Base-by-base conservation (phyloP, 495 filamentous ascomycete species). In the Lineolata rhizophorae region DNA sequence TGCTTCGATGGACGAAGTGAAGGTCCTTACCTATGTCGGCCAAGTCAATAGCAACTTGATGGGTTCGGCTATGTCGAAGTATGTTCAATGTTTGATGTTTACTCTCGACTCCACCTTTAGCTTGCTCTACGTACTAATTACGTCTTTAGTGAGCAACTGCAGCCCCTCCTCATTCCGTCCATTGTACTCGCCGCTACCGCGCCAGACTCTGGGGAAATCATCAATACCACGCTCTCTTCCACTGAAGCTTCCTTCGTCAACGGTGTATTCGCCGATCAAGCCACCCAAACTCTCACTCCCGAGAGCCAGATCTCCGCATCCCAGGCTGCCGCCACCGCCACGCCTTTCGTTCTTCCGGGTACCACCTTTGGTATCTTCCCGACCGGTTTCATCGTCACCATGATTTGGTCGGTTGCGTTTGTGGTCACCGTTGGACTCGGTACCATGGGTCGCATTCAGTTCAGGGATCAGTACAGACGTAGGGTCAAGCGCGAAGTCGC, bases 171-270 rank as follows among this genome's bases (percentile, higher is more conserved):
- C 36, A 64, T 70, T 36, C 76, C 76, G 2, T 45, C 50, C 18
- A 64, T 82, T 35, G 62, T 60, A 2, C 57, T 82, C 28, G 57
- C 60, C 3, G 72, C 57, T 5, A 52, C 32, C 15, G 58, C 56
- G 33, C 37, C 51, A 15, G 43, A 16, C 13, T 33, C 46, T 10
- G 61, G 61, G 12, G 40, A 52, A 31, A 33, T 39, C 2, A 47
- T 78, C 34, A 62, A 44, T 39, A 72, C 74, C 24, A 62, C 62
- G 19, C 63, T 81, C 15, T 67, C 70, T 5, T 59, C 61, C 11
- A 62, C 67, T 50, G 66, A 72, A 41, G 68, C 73, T 13, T 67
- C 62, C 5, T 83, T 81, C 31, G 64, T 83, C 27, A 59, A 57
- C 15, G 76, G 76, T 18, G 60, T 72, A 29, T 78, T 82, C 41